Base-by-base conservation (phyloP, 2,329 filamentous ascomycete species). In the Clonostachys solani region DNA sequence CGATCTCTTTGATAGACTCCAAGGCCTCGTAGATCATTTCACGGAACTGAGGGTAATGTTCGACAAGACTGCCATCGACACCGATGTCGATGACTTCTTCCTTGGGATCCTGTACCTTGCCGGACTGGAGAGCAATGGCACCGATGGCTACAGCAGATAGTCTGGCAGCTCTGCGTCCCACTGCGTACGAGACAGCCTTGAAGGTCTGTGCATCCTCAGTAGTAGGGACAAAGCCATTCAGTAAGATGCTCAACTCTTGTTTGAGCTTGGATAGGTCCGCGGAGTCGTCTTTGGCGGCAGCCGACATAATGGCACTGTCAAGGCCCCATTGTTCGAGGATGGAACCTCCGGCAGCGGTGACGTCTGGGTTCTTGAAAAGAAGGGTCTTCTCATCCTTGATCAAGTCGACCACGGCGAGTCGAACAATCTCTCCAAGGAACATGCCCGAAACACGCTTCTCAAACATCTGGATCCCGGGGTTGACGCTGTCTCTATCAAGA, bases 391-490 rank as follows among this genome's bases (percentile, higher is more conserved):
- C 74, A 55, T 89, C 78, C 56, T 86, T 78, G 59, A 92, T 73
- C 63, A 96, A 78, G 49, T 83, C 76, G 44, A 94, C 65, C 18
- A 96, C 72, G 15, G 85, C 84, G 41, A 89, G 78, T 47, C 94
- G 87, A 47, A 96, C 78, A 52, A 97, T 92, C 67, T 99, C 94
- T 47, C 94, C 94, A 43, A 99, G 69, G 72, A 97, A 99, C 92
- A 99, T 97, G 64, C 94, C 94, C 1, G 91, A 96, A 15, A 99
- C 87, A 43, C 92, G 87, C 78, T 99, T 99, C 74, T 99, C 94
- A 62, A 97, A 99, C 89, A 97, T 96, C 64, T 99, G 94, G 51
- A 95, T 83, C 23, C 94, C 94, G 0, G 92, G 92, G 67, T 99
- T 97, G 57, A 89, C 83, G 54, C 86, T 94, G 50, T 86, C 82